Evolutionary conservation across 306 rosid species (phyloP).

Genomic region (Boehmeria nivea): DNA sequence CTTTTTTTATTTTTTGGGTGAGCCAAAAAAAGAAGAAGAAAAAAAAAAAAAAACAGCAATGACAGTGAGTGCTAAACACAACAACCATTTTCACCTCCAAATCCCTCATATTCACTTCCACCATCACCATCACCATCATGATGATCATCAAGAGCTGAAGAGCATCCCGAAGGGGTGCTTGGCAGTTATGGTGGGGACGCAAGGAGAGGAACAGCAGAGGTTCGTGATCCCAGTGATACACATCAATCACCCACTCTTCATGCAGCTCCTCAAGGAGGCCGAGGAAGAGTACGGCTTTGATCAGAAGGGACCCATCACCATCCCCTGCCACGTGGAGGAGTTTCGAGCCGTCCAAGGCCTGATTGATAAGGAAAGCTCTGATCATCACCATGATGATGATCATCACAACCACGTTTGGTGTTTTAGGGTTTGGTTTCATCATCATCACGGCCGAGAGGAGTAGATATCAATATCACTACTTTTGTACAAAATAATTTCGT

Average conservation of each 20-base stretch:
- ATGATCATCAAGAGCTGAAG: constrained; percentile 25
- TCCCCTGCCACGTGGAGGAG: constrained; percentile 79
- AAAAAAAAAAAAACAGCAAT: constrained; percentile 14
- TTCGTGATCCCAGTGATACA: constrained; percentile 81
- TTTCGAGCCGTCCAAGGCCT: constrained; percentile 64
- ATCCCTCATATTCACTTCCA: constrained; percentile 44
- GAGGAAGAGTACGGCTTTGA: constrained; percentile 84
- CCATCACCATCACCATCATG: constrained; percentile 11
- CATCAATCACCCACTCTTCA: constrained; percentile 82
- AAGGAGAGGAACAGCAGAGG: constrained; percentile 60
- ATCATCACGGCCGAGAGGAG: neutral
- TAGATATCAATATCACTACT: no score
- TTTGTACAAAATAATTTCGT: no score
- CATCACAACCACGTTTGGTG: constrained; percentile 52
- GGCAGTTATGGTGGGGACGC: constrained; percentile 59
- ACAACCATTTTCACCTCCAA: constrained; percentile 46
- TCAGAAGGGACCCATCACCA: constrained; percentile 79
- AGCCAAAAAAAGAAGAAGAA: no score
- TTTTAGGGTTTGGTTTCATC: constrained; percentile 50
- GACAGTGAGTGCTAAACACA: constrained; percentile 24
- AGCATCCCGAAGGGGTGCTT: constrained; percentile 82
- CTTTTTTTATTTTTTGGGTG: neutral
- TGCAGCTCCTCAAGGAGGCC: constrained; percentile 62
- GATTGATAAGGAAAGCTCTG: constrained; percentile 47
- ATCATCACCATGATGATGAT: constrained; percentile 38